Evolutionary conservation across 1,139 yeast genomes (phyloP), one percentile per base, ranked within the genome.

Genomic region (Neolecta irregularis): DNA sequence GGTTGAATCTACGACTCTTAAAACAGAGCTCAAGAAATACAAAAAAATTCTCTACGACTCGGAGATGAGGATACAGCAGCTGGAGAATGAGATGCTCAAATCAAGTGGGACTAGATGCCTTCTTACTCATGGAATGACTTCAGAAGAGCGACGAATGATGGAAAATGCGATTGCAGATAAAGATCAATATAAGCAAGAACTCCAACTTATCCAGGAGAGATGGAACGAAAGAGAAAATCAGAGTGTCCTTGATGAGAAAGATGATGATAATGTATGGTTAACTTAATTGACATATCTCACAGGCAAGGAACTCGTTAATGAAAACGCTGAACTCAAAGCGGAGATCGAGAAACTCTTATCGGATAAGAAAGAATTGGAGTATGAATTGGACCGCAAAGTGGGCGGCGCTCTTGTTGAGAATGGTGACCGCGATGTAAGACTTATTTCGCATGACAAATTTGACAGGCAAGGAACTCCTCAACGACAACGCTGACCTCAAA

Each of bases 11-110:
- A 38, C 40, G 24, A 37, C 40, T 5, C 26, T 44, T 30, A 29
- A 35, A 15, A 34, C 34, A 6, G 48, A 45, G 25, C 31, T 44
- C 21, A 15, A 28, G 13, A 33, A 29, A 18, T 33, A 44, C 26
- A 37, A 41, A 26, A 35, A 40, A 16, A 33, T 35, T 16, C 41
- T 44, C n/a, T 25, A 35, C 16, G 44, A 42, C 6, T 39, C 46
- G 6, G 47, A 44, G 28, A 30, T 26, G 5, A 38, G 30, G 13
- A 35, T 38, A 11, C 33, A 36, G 7, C 23, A 24, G 12, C 33
- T 38, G n/a, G 33, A 34, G 9, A 26, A 21, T 19, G 29, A 36
- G 3, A 17, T 13, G 3, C 32, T 7, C 30, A 21, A 20, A 8
- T n/a, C 11, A 5, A 11, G 22, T 12, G 33, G 31, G 11, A 7